These are phyloP conservation scores for Aureobasidium namibiae DNA, from an alignment of 2,329 filamentous ascomycete genomes.

Conservation along the genomic window DNA sequence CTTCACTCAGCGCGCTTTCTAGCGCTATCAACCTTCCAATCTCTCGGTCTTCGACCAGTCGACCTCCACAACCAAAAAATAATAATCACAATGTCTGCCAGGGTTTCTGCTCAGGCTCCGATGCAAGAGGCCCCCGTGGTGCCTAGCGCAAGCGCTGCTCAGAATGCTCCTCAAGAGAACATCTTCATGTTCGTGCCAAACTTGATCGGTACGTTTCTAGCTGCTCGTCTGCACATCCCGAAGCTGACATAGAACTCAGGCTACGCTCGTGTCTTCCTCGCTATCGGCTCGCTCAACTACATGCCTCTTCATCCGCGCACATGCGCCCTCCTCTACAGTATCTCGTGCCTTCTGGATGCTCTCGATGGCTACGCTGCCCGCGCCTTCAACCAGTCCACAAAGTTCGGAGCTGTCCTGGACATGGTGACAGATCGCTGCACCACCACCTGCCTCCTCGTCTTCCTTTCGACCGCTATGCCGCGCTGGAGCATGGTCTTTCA, in stretches of 20 bases:
- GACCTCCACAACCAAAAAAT: neutral
- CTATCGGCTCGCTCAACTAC: constrained; percentile 90
- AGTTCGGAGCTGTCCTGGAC: constrained; percentile 92
- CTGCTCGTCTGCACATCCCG: neutral
- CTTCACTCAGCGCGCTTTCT: neutral
- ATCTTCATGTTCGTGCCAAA: constrained; percentile 48
- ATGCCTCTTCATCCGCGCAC: constrained; percentile 98
- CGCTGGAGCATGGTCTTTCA: constrained; percentile 93
- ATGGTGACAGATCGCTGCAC: constrained; percentile 99
- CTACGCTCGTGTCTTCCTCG: constrained; percentile 47
- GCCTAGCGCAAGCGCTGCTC: neutral
- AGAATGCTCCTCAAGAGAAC: constrained; percentile 38
- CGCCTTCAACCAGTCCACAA: constrained; percentile 79
- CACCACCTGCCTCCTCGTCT: constrained; percentile 88
- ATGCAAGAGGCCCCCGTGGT: neutral
- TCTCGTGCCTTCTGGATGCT: constrained; percentile 92
- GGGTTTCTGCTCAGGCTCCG: neutral
- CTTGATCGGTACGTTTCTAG: constrained; percentile 36
- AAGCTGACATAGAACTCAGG: constrained; percentile 26
- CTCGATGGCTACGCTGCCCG: constrained; percentile 91
- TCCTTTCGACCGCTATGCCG: constrained; percentile 88
- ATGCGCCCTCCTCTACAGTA: constrained; percentile 81
- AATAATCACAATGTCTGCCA: constrained; percentile 1
- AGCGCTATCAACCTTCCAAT: neutral
- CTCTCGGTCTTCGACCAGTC: neutral